Conservation (phyloP, 148 eudicot species). For the Rhododendron ferrugineum region DNA sequence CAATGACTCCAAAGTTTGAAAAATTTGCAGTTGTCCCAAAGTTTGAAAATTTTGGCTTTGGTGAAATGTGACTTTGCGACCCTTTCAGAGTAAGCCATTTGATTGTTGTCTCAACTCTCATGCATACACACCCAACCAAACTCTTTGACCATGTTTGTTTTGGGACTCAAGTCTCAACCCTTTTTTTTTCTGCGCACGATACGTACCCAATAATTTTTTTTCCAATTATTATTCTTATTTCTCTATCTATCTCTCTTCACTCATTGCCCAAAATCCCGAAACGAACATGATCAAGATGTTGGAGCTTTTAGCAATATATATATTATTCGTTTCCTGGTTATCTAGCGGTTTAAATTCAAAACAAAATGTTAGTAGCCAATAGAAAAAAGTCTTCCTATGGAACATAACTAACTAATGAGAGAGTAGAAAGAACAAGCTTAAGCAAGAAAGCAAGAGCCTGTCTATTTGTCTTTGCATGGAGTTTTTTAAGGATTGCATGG, state of each 20-base stretch:
- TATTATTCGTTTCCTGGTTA: background rate
- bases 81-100: background rate
- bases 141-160: too few species aligned
- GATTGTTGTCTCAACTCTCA: too few species aligned
- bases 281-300: background rate
- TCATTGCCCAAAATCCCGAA: too few species aligned
- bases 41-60: background rate
- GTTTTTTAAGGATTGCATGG: background rate
- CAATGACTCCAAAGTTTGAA: background rate
- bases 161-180: too few species aligned
- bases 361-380: background rate
- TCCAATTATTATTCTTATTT: too few species aligned
- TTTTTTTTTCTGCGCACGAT: too few species aligned
- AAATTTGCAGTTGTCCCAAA: background rate
- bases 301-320: background rate
- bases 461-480: conserved; percentile 14
- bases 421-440: conserved; percentile 4
- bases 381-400: background rate
- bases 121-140: too few species aligned
- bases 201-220: accelerated
- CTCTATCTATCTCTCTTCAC: too few species aligned
- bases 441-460: conserved; percentile 28
- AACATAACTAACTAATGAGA: background rate
- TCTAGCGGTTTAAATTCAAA: background rate
- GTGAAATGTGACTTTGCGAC: too few species aligned